Conservation (phyloP, 352 stramenopile species). For the Pythium oligandrum region DNA sequence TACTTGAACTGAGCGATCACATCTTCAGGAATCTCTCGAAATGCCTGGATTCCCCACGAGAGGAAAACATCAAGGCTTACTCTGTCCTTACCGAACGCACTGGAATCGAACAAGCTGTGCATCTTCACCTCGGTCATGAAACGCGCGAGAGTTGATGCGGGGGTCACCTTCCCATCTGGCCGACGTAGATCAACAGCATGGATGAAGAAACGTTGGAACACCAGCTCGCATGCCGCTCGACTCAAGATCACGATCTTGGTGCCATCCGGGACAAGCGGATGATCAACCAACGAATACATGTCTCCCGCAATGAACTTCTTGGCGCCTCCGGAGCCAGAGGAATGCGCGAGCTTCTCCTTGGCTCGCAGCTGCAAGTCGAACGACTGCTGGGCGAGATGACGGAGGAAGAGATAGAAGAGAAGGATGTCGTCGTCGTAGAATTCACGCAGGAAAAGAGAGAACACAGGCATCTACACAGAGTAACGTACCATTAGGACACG, state of each 20-base stretch:
- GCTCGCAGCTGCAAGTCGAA: conserved; percentile 48
- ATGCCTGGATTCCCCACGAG: conserved; percentile 33
- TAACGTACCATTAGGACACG: neutral
- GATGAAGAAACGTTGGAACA: conserved; percentile 42
- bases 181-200: conserved; percentile 7
- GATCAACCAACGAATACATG: conserved; percentile 14
- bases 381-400: conserved; percentile 33
- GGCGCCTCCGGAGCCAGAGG: conserved; percentile 23
- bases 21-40: conserved; percentile 55
- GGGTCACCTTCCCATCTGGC: neutral
- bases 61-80: conserved; percentile 41
- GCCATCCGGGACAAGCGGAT: conserved; percentile 52
- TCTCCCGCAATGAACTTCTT: conserved; percentile 39
- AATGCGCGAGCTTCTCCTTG: conserved; percentile 59
- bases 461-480: conserved; percentile 30
- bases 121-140: conserved; percentile 38
- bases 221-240: conserved; percentile 29
- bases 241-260: conserved; percentile 49
- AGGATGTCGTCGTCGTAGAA: conserved; percentile 60
- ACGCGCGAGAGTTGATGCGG: conserved; percentile 29
- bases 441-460: conserved; percentile 63
- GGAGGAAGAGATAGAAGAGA: conserved; percentile 58
- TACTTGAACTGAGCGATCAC: conserved; percentile 80
- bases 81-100: neutral
- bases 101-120: conserved; percentile 8